Percentiles rank a stretch among this genome's conserved stretches.
Conservation (phyloP, 306 rosid genomes). For the Oxytropis ochrocephala region DNA sequence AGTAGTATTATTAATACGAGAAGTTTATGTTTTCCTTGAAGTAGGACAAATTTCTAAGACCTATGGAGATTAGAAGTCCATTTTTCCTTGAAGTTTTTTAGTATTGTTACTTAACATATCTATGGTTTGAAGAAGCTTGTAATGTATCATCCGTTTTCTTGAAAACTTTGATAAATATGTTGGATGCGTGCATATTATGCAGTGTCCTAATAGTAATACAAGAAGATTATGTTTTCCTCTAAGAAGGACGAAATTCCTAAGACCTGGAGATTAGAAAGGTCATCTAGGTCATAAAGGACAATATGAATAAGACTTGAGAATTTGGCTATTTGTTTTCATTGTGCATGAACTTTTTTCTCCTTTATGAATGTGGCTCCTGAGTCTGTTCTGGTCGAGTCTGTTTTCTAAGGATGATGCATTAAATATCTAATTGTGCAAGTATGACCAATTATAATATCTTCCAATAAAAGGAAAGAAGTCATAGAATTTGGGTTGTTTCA, state of each 20-base stretch:
- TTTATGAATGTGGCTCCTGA: no score
- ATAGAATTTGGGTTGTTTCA: constrained; percentile 31
- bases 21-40: neutral
- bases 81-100: no score
- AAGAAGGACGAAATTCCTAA: neutral
- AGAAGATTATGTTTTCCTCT: neutral
- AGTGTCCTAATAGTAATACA: neutral
- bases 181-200: neutral
- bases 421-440: constrained; percentile 1
- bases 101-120: neutral
- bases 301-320: neutral
- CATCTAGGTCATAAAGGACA: neutral
- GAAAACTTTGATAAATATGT: no score
- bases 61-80: neutral
- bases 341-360: neutral
- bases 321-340: constrained; percentile 1
- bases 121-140: no score
- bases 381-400: constrained; percentile 5
- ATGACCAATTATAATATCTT: neutral
- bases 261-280: constrained; percentile 1
- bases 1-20: neutral
- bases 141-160: neutral
- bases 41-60: neutral
- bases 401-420: neutral
- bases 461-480: neutral